A percentile compares a stretch with the other conserved stretches of the same genome.
phyloP scores from a whole-genome alignment of 164 flowering plant species.

The Santalum album region DNA sequence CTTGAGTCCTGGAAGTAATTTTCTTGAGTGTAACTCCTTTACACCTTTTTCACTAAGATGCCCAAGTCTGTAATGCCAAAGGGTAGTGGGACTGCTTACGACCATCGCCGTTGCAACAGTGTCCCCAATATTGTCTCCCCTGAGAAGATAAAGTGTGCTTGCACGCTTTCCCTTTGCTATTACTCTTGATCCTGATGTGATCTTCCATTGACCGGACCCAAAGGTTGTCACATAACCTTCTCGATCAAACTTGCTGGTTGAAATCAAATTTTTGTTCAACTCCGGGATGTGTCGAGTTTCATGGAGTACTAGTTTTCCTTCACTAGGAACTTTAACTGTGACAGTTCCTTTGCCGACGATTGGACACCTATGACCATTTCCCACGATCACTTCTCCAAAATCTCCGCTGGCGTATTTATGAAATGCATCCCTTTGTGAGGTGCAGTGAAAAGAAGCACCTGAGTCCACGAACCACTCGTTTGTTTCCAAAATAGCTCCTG shows the following conservation, averaged over 20 bases:
- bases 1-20: no score
- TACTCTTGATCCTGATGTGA: neutral
- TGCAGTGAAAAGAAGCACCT: neutral
- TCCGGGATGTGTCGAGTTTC: neutral
- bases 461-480: neutral
- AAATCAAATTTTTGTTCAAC: neutral
- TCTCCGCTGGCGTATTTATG: neutral
- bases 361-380: no score
- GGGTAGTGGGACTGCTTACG: neutral
- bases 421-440: neutral
- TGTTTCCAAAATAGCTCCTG: no score
- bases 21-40: neutral
- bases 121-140: neutral
- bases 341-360: no score
- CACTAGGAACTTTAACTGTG: neutral
- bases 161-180: neutral
- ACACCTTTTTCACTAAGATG: neutral
- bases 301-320: neutral
- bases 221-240: neutral
- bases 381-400: neutral
- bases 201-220: neutral
- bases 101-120: neutral
- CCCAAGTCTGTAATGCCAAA: neutral
- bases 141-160: neutral
- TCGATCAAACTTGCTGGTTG: neutral